A percentile compares a stretch with the other conserved stretches of the same genome.
These are phyloP conservation scores for Scenedesmus sp. DNA, from an alignment of 163 green algal genomes.

Conservation along the genomic window DNA sequence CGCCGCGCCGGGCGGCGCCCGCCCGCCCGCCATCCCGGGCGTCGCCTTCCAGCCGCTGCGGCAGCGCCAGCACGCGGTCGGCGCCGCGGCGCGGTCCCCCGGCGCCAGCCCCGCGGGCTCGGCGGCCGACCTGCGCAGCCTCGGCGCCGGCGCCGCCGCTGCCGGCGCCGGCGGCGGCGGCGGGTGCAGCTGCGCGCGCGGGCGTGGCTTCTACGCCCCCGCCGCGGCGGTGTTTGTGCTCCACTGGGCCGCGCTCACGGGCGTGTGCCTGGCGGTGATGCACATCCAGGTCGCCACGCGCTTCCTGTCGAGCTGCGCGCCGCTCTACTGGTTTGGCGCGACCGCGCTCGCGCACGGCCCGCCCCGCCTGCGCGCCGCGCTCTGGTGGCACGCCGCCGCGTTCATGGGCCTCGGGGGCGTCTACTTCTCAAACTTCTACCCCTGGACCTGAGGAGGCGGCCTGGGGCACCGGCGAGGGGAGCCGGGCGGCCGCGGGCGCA, in stretches of 20 bases:
- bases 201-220: conserved; percentile 47
- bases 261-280: conserved; percentile 74
- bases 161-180: too few relatives aligned
- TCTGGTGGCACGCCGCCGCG: conserved; percentile 70
- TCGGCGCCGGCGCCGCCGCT: background rate
- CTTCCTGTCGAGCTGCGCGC: conserved; percentile 81
- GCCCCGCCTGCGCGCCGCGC: conserved; percentile 16
- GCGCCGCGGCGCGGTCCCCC: too few relatives aligned
- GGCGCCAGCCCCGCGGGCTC: too few relatives aligned
- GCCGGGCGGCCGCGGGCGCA: too few relatives aligned
- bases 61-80: background rate
- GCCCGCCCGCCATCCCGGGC: conserved; percentile 4
- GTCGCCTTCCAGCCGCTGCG: conserved; percentile 12
- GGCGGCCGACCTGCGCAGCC: too few relatives aligned
- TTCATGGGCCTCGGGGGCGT: conserved; percentile 71
- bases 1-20: background rate
- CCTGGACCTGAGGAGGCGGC: conserved; percentile 85
- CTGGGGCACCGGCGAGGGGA: too few relatives aligned
- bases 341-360: conserved; percentile 41
- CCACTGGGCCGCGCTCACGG: conserved; percentile 76
- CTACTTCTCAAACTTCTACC: conserved; percentile 87
- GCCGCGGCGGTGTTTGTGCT: conserved; percentile 69
- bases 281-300: conserved; percentile 92
- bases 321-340: conserved; percentile 84
- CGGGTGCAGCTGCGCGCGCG: background rate